Base-by-base conservation (phyloP, 2,329 filamentous ascomycete genomes). In the Nothophaeocryptopus gaeumannii region DNA sequence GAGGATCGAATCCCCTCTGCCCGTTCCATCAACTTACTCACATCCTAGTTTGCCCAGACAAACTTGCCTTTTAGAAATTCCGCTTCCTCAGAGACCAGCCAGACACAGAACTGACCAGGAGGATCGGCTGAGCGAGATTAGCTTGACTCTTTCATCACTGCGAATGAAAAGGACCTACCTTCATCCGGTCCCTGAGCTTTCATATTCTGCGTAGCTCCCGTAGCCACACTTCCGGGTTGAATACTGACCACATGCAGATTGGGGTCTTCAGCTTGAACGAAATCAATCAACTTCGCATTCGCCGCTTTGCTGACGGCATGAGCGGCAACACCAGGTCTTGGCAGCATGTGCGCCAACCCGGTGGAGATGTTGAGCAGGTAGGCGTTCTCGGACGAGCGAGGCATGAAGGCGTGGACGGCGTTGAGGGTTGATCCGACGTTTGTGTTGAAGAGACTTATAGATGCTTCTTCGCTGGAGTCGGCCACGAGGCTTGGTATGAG, bases 31-130 rank as follows among this genome's bases (percentile, higher is more conserved):
- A 56, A 26, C 29, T 54, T 51, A n/a, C 26, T 36, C 15, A 56
- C 38, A 51, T 56, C 54, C 51, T 51, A 56, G 46, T 56, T 54
- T 40, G 54, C 54, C 51, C 54, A 56, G 9, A 56, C 13, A 45
- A 58, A 60, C 38, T 46, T 44, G 16, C 58, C 55, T 34, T 53
- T 53, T 29, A 55, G 45, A 31, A 29, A 33, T 33, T 34, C 50
- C 0, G 61, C 59, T 52, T 75, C 70, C 1, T 64, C 51, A 32
- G 20, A 62, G 34, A 33, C 60, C 5, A 71, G 56, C 72, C 71
- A 75, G 2, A 74, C 63, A 11, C 40, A 43, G 29, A 5, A 32
- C 30, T 15, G 34, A 43, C 13, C 40, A 29, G 2, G 40, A 29
- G 14, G 40, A 26, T 26, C 20, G 20, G 20, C 20, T 26, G 20